Base-by-base conservation (phyloP, 2,329 filamentous ascomycete genomes). In the Cladosporium sp. region DNA sequence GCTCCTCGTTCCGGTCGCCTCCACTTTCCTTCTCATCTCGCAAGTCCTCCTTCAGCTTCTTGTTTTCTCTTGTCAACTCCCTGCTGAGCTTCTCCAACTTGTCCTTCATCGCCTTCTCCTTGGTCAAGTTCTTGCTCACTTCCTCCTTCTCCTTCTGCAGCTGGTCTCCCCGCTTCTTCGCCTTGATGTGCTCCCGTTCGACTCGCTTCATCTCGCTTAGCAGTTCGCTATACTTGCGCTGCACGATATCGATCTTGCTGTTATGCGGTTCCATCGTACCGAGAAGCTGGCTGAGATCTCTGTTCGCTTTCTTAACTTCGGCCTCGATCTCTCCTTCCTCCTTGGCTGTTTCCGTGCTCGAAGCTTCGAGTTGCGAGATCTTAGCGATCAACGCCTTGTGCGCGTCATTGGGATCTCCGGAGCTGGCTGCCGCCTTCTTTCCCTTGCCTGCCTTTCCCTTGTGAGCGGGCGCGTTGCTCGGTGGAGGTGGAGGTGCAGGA, bases 101-200 rank as follows among this genome's bases (percentile, higher is more conserved):
- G 77, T 98, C 93, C 78, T 96, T 97, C 76, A 98, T 87, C 1
- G 89, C 91, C 23, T 91, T 89, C 25, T 93, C 94, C 80, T 97
- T 97, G 80, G 88, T 94, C 64, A 97, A 83, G 77, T 99, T 95
- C 56, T 89, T 91, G 72, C 93, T 88, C 65, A 91, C 90, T 70
- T 91, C 89, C 76, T 99, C 95, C 78, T 96, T 96, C 74, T 99
- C 95, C 77, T 98, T 99, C 78, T 99, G 95, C 64, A 99, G 80
- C 74, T 92, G 90, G 76, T 99, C 95, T 28, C 91, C 92, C 26
- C 93, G 90, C 79, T 97, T 96, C 84, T 97, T 98, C 73, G 94
- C 95, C 80, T 97, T 98, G 68, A 91, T 86, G 75, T 96, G 93
- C 68, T 99, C 95, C 67, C 93, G 90, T 78, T 99, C 94, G 67